A percentile compares a stretch with the other conserved stretches of the same genome.
Evolutionary conservation across 345 rosid species (phyloP).

Genomic region (Hirschfeldia incana): DNA sequence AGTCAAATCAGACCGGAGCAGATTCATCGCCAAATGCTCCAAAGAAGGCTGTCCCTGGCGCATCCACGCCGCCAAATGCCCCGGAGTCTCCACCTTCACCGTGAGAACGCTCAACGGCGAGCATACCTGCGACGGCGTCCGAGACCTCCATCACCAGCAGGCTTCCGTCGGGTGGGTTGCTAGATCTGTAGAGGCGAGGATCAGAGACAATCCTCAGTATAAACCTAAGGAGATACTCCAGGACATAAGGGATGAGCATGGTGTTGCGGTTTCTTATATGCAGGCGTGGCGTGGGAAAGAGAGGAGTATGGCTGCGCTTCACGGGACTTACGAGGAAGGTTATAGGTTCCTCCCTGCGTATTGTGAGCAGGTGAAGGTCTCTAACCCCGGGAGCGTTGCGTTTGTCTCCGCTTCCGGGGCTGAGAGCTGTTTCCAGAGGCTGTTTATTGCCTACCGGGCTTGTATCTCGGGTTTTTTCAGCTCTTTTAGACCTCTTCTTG

Average conservation of each 20-base stretch:
- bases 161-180: constrained; percentile 99
- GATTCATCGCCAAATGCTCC: constrained; percentile 98
- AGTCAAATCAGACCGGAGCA: constrained; percentile 96
- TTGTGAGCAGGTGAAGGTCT: constrained; percentile 80
- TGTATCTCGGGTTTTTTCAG: constrained; percentile 89
- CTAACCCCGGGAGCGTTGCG: constrained; percentile 89
- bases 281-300: constrained; percentile 99
- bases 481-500: constrained; percentile 93
- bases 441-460: constrained; percentile 84
- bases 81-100: constrained; percentile 84
- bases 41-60: constrained; percentile 99
- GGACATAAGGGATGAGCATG: constrained; percentile 92
- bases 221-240: constrained; percentile 96
- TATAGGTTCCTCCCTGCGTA: constrained; percentile 86
- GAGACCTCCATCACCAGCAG: constrained; percentile 91
- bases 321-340: constrained; percentile 98
- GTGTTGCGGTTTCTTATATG: constrained; percentile 99
- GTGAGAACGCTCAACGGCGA: constrained; percentile 85
- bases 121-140: constrained; percentile 98
- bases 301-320: constrained; percentile 99
- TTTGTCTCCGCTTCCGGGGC: constrained; percentile 81
- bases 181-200: constrained; percentile 89
- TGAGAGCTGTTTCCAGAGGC: constrained; percentile 94
- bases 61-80: constrained; percentile 95
- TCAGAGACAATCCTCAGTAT: constrained; percentile 93